Conservation (phyloP, 768 basidiomycete genomes). For the Podaxis mareebaensis region DNA sequence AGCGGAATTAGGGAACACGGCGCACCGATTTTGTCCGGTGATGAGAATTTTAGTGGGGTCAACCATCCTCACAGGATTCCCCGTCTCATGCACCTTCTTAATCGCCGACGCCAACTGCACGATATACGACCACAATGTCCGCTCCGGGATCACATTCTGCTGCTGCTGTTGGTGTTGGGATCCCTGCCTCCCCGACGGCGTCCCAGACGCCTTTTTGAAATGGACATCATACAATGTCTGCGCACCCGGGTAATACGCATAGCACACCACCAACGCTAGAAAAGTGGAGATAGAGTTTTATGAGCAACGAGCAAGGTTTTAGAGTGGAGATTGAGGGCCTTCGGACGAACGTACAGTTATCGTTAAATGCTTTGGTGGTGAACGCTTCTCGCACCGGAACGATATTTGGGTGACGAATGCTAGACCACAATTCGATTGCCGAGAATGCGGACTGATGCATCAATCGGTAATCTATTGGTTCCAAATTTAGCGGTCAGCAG, state of each 20-base stretch:
- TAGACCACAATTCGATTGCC: conserved; percentile 83
- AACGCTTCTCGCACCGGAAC: conserved; percentile 88
- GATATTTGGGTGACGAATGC: conserved; percentile 83
- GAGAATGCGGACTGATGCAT: conserved; percentile 79
- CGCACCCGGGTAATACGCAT: conserved; percentile 84
- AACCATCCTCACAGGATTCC: conserved; percentile 77
- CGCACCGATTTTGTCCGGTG: conserved; percentile 85
- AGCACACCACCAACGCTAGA: conserved; percentile 86
- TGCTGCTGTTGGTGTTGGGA: conserved; percentile 24
- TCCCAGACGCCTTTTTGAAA: conserved; percentile 51
- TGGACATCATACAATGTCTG: conserved; percentile 81
- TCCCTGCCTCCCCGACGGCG: conserved; percentile 20
- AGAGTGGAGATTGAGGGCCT: not conserved
- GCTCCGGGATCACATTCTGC: conserved; percentile 60
- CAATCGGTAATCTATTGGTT: conserved; percentile 72
- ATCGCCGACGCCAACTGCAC: conserved; percentile 88
- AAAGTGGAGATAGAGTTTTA: conserved; percentile 1
- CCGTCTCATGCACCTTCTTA: conserved; percentile 80
- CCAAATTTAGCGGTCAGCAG: not conserved
- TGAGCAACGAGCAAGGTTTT: not conserved
- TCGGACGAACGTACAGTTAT: conserved; percentile 74
- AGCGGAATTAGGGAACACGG: conserved; percentile 1
- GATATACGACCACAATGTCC: conserved; percentile 89
- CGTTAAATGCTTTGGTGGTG: conserved; percentile 89
- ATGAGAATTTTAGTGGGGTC: conserved; percentile 87